Evolutionary conservation across 306 rosid genomes (phyloP), one percentile per base, ranked within the genome.

Genomic region (Rubus idaeus): DNA sequence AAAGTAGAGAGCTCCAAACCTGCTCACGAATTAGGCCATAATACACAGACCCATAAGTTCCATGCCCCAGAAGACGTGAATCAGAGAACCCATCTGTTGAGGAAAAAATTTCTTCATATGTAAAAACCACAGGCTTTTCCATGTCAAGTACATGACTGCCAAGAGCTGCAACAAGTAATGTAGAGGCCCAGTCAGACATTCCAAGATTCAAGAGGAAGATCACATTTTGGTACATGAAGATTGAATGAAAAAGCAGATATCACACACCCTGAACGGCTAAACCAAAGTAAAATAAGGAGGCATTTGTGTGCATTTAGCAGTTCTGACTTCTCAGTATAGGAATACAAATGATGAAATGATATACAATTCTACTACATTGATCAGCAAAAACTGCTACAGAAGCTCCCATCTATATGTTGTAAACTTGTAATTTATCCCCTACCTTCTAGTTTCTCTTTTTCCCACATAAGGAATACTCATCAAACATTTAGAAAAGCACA

Each of bases 31-130:
- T 90, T 77, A 86, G 81, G 84, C 89, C 84, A 87, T 86, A 91
- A 80, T 86, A 96, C 70, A 96, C 99, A 68, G 99, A 92, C 70
- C 99, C 99, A 62, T 96, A 96, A 18, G 92, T 91, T 84, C 99
- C 99, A 83, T 91, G 89, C 73, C 99, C 99, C 78, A 92, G 89
- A 83, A 92, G 91, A 86, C 82, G 84, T 64, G 99, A 84, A 74
- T 95, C 99, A 50, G 97, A 90, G 90, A 95, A 95, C 37, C 89
- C 96, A 68, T 88, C 96, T 17, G 97, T 89, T 40, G 91, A 61
- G 73, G 96, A 78, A 71, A 75, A 83, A 42, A 95, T 91, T 73
- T 95, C 99, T 78, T 95, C 97, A 18, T 85, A 88, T 62, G 94
- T 73, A 78, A 90, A 95, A 68, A 95, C 86, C 51, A 89, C 86